Base-by-base conservation (phyloP, 2,329 filamentous ascomycete genomes). In the Alternaria tenuissima region DNA sequence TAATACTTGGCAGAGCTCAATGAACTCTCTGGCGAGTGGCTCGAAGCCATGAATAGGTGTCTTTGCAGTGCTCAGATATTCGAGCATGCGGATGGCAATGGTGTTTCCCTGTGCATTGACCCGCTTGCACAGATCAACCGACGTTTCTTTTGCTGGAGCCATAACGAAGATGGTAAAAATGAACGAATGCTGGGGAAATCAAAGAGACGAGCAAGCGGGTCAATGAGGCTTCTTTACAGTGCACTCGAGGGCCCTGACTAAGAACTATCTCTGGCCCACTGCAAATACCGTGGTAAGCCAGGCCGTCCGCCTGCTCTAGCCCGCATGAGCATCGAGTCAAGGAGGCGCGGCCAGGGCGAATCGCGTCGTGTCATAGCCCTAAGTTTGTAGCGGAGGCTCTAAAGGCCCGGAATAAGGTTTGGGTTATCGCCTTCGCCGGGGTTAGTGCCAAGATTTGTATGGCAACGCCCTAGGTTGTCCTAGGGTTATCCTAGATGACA, bases 1-100 rank as follows among this genome's bases (percentile, higher is more conserved):
- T 42, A 91, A 81, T 42, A 57, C 57, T 47, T 60, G 57, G 12
- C 57, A 60, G 5, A 87, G 86, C 57, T 91, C 88, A 59, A 92
- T 83, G 70, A 91, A 90, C 64, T 89, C 87, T 62, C 85, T 84
- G 9, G 89, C 88, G 20, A 91, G 82, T 26, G 82, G 79, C 59
- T 86, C 84, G 73, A 81, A 62, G 71, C 81, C 61, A 64, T 74
- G 68, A 71, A 79, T 63, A 69, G 67, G 66, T 73, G 72, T 63
- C 73, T 69, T 76, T 26, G 73, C 52, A 55, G 76, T 60, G 71
- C 73, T 64, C 69, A 76, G 61, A 72, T 70, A 74, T 70, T 81
- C 52, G 64, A 77, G 61, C 75, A 74, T 63, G 73, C 79, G 76
- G 71, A 80, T 76, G 57, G 88, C 86, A 65, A 91, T 89, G 62